These are phyloP conservation scores for Filosporella fistucella DNA, from an alignment of 495 filamentous ascomycete species.

Conservation along the genomic window DNA sequence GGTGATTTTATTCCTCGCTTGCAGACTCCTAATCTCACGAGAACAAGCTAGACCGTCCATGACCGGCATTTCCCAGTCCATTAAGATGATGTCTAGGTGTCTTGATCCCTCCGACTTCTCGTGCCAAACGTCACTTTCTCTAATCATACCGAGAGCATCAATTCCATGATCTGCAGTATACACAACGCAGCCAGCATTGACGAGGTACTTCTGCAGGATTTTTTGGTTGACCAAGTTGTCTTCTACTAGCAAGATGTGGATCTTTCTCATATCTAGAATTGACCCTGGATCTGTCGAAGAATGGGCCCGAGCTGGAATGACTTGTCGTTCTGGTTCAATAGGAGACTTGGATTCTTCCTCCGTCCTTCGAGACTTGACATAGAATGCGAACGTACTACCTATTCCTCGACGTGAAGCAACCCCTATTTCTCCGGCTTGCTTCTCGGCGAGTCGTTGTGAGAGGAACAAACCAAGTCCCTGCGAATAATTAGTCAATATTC, in stretches of 20 bases:
- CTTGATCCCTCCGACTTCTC: background rate
- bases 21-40: conserved; percentile 60
- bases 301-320: conserved; percentile 31
- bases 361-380: conserved; percentile 41
- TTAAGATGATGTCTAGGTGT: conserved; percentile 65
- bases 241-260: conserved; percentile 24
- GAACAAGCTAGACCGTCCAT: conserved; percentile 80
- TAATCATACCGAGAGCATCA: conserved; percentile 63
- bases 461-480: conserved; percentile 76
- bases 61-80: conserved; percentile 86
- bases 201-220: conserved; percentile 60
- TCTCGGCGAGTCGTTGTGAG: conserved; percentile 66
- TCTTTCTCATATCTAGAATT: conserved; percentile 24
- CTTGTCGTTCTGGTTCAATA: conserved; percentile 44
- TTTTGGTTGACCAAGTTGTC: conserved; percentile 73
- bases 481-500: background rate
- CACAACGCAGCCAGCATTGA: conserved; percentile 57
- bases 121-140: conserved; percentile 20
- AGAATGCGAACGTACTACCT: conserved; percentile 83
- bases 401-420: conserved; percentile 63
- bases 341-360: conserved; percentile 45
- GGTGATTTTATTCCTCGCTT: conserved; percentile 43
- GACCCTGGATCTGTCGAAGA: conserved; percentile 27
- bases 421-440: conserved; percentile 80
- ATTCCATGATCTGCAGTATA: conserved; percentile 69